Conservation (phyloP, 2,329 filamentous ascomycete species). For the Plenodomus biglobosus region DNA sequence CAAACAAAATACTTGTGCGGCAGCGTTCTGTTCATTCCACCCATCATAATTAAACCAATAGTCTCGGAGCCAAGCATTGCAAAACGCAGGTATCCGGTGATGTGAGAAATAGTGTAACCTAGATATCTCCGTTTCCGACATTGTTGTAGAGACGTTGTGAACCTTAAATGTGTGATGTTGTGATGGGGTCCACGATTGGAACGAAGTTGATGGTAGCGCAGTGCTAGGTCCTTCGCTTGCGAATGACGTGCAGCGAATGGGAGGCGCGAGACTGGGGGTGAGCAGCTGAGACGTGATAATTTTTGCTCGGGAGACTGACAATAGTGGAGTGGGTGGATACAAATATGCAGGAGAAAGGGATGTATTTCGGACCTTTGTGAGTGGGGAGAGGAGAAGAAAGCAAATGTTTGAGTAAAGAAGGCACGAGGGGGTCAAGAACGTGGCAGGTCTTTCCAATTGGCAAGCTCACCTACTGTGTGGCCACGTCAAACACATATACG, state of each 20-base stretch:
- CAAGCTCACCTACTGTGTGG: not conserved
- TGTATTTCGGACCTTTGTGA: not conserved
- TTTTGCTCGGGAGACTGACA: not conserved
- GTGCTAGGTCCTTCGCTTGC: constrained; percentile 32
- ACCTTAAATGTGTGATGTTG: constrained; percentile 16
- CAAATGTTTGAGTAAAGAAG: not conserved
- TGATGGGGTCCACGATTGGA: constrained; percentile 31
- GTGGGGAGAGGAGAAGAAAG: not conserved
- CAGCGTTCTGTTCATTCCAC: constrained; percentile 10
- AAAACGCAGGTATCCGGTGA: constrained; percentile 10
- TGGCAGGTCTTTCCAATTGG: too few species aligned
- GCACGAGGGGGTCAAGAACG: not conserved
- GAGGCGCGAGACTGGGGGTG: constrained; percentile 13
- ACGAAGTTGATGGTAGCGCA: constrained; percentile 20
- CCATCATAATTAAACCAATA: constrained; percentile 15
- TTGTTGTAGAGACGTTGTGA: constrained; percentile 8
- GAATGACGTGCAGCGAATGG: constrained; percentile 30
- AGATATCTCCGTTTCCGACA: constrained; percentile 11
- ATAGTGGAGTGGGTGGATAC: not conserved
- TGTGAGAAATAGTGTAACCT: constrained; percentile 15
- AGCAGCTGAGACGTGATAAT: constrained; percentile 8
- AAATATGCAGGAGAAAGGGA: not conserved
- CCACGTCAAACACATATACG: too few species aligned
- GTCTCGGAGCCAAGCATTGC: constrained; percentile 1
- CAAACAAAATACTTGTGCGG: constrained; percentile 12